Conservation (phyloP, 306 rosid genomes). For the Morella rubra region DNA sequence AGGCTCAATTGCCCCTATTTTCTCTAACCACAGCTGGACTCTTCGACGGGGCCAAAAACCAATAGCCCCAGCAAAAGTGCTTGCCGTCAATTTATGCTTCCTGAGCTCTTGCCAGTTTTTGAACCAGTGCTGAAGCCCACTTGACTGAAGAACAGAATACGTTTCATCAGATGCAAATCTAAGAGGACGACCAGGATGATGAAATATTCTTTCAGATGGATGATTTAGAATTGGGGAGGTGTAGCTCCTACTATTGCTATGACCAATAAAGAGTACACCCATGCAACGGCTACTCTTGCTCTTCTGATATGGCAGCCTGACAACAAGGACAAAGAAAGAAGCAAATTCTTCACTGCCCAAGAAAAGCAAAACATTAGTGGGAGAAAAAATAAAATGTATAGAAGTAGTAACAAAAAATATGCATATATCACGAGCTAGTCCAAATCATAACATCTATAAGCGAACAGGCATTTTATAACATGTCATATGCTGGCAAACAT, state of each 20-base stretch:
- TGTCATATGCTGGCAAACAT: not conserved
- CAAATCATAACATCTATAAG: too few species aligned
- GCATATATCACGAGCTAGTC: not conserved
- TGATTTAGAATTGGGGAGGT: slow-evolving; percentile 21
- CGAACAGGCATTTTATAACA: not conserved
- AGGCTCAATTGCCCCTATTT: slow-evolving; percentile 71
- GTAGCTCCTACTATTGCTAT: slow-evolving; percentile 33
- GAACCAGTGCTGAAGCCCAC: slow-evolving; percentile 75
- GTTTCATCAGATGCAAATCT: slow-evolving; percentile 37
- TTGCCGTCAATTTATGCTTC: slow-evolving; percentile 70
- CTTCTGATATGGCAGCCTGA: slow-evolving; percentile 22
- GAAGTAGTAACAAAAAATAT: not conserved
- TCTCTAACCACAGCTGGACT: slow-evolving; percentile 76
- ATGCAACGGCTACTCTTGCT: slow-evolving; percentile 26
- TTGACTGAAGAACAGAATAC: slow-evolving; percentile 43
- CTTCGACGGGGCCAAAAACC: slow-evolving; percentile 70
- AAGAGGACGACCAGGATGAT: slow-evolving; percentile 10
- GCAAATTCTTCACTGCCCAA: slow-evolving; percentile 43
- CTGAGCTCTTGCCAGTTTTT: slow-evolving; percentile 74
- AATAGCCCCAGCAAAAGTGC: slow-evolving; percentile 77
- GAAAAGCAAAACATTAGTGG: slow-evolving; percentile 22
- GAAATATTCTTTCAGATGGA: slow-evolving; percentile 17
- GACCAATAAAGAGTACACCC: slow-evolving; percentile 31
- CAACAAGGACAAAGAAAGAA: slow-evolving; percentile 31
- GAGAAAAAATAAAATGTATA: slow-evolving; percentile 16